Evolutionary conservation across 306 rosid species (phyloP).

Genomic region (Citrullus mucosospermus): DNA sequence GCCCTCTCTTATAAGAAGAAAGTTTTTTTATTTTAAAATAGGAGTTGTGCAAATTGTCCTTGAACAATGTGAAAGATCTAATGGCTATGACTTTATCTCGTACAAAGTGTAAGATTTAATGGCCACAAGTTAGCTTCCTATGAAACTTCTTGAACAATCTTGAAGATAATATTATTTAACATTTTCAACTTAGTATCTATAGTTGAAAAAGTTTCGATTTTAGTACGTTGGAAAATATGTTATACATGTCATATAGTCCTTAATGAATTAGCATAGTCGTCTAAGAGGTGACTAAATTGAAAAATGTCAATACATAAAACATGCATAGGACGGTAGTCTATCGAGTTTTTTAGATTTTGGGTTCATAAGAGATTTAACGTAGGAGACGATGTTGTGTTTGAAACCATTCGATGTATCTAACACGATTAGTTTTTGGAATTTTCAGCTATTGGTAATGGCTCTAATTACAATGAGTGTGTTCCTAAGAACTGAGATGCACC

Average conservation of each 20-base stretch:
- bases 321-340: neutral
- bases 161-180: no score
- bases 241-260: neutral
- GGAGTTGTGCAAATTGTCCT: no score
- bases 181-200: no score
- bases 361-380: neutral
- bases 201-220: neutral
- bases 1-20: no score
- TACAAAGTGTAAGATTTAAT: no score
- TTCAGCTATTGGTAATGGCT: constrained; percentile 34
- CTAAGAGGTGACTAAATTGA: neutral
- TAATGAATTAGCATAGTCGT: neutral
- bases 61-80: no score
- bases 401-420: neutral
- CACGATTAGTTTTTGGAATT: neutral
- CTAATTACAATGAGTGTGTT: constrained; percentile 41
- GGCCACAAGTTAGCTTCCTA: no score
- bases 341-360: neutral
- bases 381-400: neutral
- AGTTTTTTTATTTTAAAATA: no score
- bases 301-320: neutral
- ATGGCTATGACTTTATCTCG: no score
- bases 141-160: no score
- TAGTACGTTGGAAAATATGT: neutral
- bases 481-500: constrained; percentile 60